phyloP scores from a whole-genome alignment of 2,329 filamentous ascomycete species.

The Gnomoniopsis sp. region DNA sequence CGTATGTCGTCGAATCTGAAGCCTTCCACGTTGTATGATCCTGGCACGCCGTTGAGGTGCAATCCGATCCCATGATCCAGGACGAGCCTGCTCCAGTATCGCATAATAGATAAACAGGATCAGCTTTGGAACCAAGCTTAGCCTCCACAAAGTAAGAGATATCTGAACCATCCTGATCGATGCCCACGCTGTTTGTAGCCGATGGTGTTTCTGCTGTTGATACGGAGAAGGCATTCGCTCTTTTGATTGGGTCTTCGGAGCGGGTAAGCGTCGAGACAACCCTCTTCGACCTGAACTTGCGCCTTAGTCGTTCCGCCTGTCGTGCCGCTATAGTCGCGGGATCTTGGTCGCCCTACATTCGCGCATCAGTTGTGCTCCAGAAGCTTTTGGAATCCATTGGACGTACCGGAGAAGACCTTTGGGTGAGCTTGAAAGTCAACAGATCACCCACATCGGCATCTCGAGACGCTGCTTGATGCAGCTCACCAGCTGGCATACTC shows the following conservation, averaged over 20 bases:
- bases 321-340: conserved; percentile 34
- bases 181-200: conserved; percentile 46
- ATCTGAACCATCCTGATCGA: conserved; percentile 63
- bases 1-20: conserved; percentile 61
- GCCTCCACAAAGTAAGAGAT: conserved; percentile 63
- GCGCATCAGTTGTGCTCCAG: not conserved
- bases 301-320: conserved; percentile 34
- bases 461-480: not conserved
- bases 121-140: conserved; percentile 51
- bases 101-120: conserved; percentile 58
- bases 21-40: conserved; percentile 68
- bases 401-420: conserved; percentile 34
- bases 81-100: conserved; percentile 69
- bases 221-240: conserved; percentile 46
- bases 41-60: conserved; percentile 62
- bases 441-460: conserved; percentile 6
- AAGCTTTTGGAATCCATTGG: not conserved
- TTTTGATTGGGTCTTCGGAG: conserved; percentile 32
- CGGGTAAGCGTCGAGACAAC: conserved; percentile 19
- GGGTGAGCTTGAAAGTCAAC: conserved; percentile 40
- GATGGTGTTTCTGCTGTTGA: conserved; percentile 43
- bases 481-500: conserved; percentile 15
- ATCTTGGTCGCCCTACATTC: not conserved
- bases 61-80: conserved; percentile 77
- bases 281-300: conserved; percentile 35